Conservation (phyloP, 2,329 filamentous ascomycete species). For the Aurifilum marmelostoma region DNA sequence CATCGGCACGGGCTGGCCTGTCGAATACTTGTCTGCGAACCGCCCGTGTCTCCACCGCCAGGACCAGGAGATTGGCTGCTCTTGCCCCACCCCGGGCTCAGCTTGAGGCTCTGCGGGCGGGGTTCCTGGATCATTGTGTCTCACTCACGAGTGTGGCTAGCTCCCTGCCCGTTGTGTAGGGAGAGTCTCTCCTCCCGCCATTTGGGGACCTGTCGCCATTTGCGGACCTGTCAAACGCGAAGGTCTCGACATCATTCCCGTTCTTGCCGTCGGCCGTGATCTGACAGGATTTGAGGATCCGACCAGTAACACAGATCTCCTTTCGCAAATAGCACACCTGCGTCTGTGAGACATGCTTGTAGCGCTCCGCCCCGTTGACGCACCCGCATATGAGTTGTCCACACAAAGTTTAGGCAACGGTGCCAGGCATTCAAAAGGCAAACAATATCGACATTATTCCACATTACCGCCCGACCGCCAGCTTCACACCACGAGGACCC, state of each 20-base stretch:
- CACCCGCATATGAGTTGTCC: not conserved
- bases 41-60: slow-evolving; percentile 18
- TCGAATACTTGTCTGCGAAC: slow-evolving; percentile 21
- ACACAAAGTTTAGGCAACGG: not conserved
- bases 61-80: slow-evolving; percentile 8
- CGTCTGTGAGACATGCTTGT: not conserved
- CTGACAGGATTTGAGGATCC: not conserved
- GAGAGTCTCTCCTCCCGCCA: not conserved
- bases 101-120: slow-evolving; percentile 29
- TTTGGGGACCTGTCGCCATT: not conserved
- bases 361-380: slow-evolving; percentile 4
- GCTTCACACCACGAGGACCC: not conserved
- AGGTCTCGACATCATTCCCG: not conserved
- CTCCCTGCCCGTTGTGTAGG: no score
- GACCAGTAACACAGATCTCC: not conserved
- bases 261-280: not conserved
- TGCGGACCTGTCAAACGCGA: not conserved
- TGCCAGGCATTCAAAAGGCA: slow-evolving; percentile 18
- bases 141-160: not conserved
- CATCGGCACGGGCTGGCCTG: slow-evolving; percentile 23
- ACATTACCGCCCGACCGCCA: not conserved
- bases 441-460: not conserved
- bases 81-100: slow-evolving; percentile 16
- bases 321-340: not conserved
- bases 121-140: slow-evolving; percentile 9